Evolutionary conservation across 106 monocot genomes (phyloP), one percentile per base, ranked within the genome.

Genomic region (Vanilla planifolia): DNA sequence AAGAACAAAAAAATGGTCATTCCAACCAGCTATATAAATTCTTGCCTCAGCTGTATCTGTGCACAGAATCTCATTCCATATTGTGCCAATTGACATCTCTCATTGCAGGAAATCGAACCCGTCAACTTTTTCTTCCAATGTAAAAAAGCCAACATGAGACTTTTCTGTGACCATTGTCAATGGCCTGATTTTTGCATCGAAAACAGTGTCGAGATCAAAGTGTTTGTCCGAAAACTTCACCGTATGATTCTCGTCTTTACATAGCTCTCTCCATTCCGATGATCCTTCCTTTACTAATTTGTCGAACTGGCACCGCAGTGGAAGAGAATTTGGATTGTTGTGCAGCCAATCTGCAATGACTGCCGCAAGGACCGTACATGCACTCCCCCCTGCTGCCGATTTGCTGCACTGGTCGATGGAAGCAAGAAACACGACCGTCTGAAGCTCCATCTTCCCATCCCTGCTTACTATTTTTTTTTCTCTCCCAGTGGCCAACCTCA

Each of bases 141-240:
- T 17, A 42, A 81, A 77, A 48, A 86, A 86, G 5, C 85, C 74
- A 0, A 81, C 60, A 50, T 51, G 81, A 6, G 85, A 73, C 40
- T 33, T 71, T 40, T 62, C 62, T 1, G 65, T 64, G 10, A 59
- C 48, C 6, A 76, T 59, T 1, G 52, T 29, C 34, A 85, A 32
- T 4, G 69, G 51, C 8, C 77, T 26, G 6, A 80, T 24, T 30
- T 64, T 71, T 1, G 76, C 69, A 36, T 56, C 39, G 11, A 85
- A 45, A 8, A 85, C 76, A 2, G 85, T 85, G 10, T 85, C 85
- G 6, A 85, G 80, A 17, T 85, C 85, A 22, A 85, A 85, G 59
- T 85, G 85, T 16, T 67, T 47, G 63, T 85, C 80, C 0, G 70
- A 51, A 63, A 85, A 85, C 29, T 52, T 64, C 10, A 43, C 63